phyloP scores from a whole-genome alignment of 768 basidiomycete genomes.

The Floccularia luteovirens region DNA sequence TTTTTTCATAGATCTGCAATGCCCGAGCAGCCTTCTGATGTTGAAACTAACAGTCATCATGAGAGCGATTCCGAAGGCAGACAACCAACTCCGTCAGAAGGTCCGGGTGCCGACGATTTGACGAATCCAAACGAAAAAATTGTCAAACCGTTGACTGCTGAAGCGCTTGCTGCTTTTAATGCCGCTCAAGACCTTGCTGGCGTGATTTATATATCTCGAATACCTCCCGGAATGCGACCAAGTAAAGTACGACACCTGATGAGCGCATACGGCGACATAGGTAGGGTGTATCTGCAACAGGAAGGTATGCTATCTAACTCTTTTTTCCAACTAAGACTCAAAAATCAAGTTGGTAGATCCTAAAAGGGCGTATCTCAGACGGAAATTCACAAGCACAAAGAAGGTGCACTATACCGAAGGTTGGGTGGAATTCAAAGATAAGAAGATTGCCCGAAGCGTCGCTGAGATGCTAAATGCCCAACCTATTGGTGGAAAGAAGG shows the following conservation, averaged over 20 bases:
- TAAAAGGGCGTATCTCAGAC: slow-evolving; percentile 79
- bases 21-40: neutral
- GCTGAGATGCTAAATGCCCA: slow-evolving; percentile 96
- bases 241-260: slow-evolving; percentile 93
- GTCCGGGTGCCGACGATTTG: slow-evolving; percentile 46
- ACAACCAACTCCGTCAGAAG: slow-evolving; percentile 12
- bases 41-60: slow-evolving; percentile 14
- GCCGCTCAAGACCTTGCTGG: slow-evolving; percentile 72
- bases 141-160: slow-evolving; percentile 67
- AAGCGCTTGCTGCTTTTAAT: slow-evolving; percentile 70
- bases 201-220: slow-evolving; percentile 89
- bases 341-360: slow-evolving; percentile 41
- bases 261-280: slow-evolving; percentile 83
- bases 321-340: neutral
- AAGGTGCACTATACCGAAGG: slow-evolving; percentile 91
- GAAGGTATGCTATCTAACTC: slow-evolving; percentile 52
- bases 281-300: slow-evolving; percentile 87
- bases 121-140: slow-evolving; percentile 47
- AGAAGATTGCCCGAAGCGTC: slow-evolving; percentile 80
- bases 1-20: neutral
- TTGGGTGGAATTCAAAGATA: slow-evolving; percentile 98
- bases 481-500: slow-evolving; percentile 91
- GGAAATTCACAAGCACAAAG: slow-evolving; percentile 77
- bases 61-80: slow-evolving; percentile 16
- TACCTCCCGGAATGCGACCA: slow-evolving; percentile 98